Evolutionary conservation across 306 rosid species (phyloP).

Genomic region (Canavalia ensiformis): DNA sequence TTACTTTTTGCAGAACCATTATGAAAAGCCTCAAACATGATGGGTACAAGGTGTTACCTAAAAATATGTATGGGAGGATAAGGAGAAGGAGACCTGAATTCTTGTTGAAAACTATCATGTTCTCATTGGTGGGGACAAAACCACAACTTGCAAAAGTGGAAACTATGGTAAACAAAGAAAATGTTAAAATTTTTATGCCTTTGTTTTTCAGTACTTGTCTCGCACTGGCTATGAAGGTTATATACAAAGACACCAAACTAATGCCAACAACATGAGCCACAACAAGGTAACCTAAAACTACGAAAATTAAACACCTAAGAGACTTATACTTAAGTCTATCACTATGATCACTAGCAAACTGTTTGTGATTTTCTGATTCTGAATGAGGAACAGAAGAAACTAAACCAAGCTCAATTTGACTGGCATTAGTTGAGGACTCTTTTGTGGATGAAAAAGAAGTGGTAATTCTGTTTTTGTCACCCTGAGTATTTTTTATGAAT

Average conservation of each 20-base stretch:
- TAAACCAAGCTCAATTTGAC: slow-evolving; percentile 48
- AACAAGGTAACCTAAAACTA: slow-evolving; percentile 51
- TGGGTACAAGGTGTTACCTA: slow-evolving; percentile 77
- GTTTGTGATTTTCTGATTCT: background rate
- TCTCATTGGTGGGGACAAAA: slow-evolving; percentile 83
- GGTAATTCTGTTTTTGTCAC: background rate
- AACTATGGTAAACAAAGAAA: slow-evolving; percentile 64
- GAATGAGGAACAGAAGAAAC: slow-evolving; percentile 10
- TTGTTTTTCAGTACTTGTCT: slow-evolving; percentile 47
- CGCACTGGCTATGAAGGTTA: slow-evolving; percentile 49
- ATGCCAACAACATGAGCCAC: slow-evolving; percentile 47
- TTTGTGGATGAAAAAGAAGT: background rate
- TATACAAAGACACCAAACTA: slow-evolving; percentile 45
- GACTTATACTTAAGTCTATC: slow-evolving; percentile 32
- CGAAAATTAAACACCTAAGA: slow-evolving; percentile 36
- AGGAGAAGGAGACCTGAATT: slow-evolving; percentile 72
- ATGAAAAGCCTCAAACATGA: slow-evolving; percentile 58
- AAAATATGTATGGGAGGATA: slow-evolving; percentile 51
- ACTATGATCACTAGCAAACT: background rate
- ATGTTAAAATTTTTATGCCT: slow-evolving; percentile 57
- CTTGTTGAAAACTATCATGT: slow-evolving; percentile 76
- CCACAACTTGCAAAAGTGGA: slow-evolving; percentile 81
- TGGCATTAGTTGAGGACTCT: background rate
- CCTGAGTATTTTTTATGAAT: background rate
- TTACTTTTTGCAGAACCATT: slow-evolving; percentile 51